phyloP scores from a whole-genome alignment of 2,329 filamentous ascomycete species.

The Sarocladiaceae sp. region DNA sequence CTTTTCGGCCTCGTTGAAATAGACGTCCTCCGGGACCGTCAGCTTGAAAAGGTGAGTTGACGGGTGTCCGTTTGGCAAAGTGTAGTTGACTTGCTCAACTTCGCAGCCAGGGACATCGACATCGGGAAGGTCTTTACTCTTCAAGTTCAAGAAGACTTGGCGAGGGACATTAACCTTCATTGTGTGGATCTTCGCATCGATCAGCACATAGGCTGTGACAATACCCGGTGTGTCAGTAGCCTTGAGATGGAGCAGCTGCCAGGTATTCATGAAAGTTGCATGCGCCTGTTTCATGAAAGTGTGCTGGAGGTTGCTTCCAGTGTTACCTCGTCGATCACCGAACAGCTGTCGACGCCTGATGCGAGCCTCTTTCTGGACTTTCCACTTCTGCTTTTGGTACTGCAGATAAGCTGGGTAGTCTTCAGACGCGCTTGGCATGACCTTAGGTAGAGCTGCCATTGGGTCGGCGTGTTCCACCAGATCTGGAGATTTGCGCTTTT shows the following conservation, averaged over 20 bases:
- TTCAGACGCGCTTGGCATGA: slow-evolving; percentile 77
- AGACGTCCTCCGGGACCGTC: slow-evolving; percentile 80
- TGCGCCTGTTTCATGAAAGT: slow-evolving; percentile 90
- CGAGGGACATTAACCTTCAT: slow-evolving; percentile 86
- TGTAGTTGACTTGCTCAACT: slow-evolving; percentile 90
- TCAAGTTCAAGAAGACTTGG: slow-evolving; percentile 86
- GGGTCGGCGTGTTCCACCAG: slow-evolving; percentile 64
- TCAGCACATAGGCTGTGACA: slow-evolving; percentile 82
- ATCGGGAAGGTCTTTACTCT: slow-evolving; percentile 78
- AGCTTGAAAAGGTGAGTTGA: slow-evolving; percentile 94
- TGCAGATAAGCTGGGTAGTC: slow-evolving; percentile 84
- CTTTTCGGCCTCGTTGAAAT: slow-evolving; percentile 77
- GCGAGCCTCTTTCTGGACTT: slow-evolving; percentile 87
- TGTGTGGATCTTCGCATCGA: slow-evolving; percentile 84
- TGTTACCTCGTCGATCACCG: slow-evolving; percentile 63
- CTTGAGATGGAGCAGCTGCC: slow-evolving; percentile 87
- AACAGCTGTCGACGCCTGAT: slow-evolving; percentile 84
- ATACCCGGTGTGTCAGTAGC: slow-evolving; percentile 79
- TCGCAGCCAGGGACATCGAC: slow-evolving; percentile 80
- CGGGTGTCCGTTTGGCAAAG: slow-evolving; percentile 87
- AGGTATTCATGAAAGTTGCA: slow-evolving; percentile 81
- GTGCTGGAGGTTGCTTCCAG: slow-evolving; percentile 51
- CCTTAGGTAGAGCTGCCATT: slow-evolving; percentile 71
- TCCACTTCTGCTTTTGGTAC: slow-evolving; percentile 99
- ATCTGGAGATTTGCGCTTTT: slow-evolving; percentile 71